Evolutionary conservation across 164 flowering plant genomes (phyloP).

Genomic region (Warburgia ugandensis): DNA sequence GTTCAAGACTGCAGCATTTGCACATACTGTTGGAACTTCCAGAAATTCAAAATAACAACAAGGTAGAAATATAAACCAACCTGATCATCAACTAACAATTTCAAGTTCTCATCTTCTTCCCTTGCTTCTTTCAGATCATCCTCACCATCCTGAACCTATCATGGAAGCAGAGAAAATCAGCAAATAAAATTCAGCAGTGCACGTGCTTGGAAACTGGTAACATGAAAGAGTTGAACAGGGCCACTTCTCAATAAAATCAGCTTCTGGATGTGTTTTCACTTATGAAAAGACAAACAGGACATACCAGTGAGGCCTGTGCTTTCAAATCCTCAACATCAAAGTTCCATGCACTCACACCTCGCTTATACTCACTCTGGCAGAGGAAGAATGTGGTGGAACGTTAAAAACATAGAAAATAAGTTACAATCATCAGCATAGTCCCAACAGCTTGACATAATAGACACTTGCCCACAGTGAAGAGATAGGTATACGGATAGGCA

Average conservation of each 20-base stretch:
- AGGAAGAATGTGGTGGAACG: constrained; percentile 3
- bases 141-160: constrained; percentile 81
- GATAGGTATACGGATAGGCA: neutral
- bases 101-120: constrained; percentile 46
- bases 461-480: neutral
- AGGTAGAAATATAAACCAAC: constrained; percentile 17
- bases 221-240: neutral
- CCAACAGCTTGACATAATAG: neutral
- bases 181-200: neutral
- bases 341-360: constrained; percentile 99
- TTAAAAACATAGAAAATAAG: neutral
- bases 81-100: constrained; percentile 31
- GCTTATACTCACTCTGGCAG: constrained; percentile 86
- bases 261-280: neutral
- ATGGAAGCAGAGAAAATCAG: constrained; percentile 8
- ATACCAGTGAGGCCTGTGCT: constrained; percentile 87
- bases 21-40: neutral
- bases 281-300: constrained; percentile 9
- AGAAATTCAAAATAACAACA: neutral
- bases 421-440: neutral
- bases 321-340: constrained; percentile 93
- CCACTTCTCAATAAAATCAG: neutral
- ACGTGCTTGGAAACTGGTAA: neutral
- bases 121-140: constrained; percentile 38
- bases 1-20: neutral